phyloP scores from a whole-genome alignment of 768 basidiomycete genomes.

The Lentinula sp. region DNA sequence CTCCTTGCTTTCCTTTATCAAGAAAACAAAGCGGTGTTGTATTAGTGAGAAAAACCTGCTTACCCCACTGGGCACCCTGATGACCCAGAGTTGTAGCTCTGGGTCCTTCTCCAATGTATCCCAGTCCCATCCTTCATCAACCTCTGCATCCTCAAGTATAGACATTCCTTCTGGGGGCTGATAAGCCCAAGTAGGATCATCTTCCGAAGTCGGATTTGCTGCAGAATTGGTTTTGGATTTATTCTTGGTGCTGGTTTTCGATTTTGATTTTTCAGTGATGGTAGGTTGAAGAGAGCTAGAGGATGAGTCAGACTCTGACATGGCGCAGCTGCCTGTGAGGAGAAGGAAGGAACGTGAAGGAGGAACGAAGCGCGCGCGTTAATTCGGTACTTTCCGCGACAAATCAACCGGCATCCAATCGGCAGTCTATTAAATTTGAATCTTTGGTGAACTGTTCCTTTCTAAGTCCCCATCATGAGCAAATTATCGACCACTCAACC shows the following conservation, averaged over 20 bases:
- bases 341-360: neutral
- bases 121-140: conserved; percentile 59
- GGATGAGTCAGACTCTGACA: neutral
- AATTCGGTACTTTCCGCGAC: neutral
- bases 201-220: conserved; percentile 45
- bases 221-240: conserved; percentile 22
- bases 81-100: conserved; percentile 64
- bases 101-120: conserved; percentile 47
- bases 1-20: no score
- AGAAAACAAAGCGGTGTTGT: neutral
- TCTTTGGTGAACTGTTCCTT: neutral
- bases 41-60: conserved; percentile 16
- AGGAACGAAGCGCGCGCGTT: neutral
- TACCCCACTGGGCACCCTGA: conserved; percentile 65
- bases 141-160: conserved; percentile 38
- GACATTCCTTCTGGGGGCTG: conserved; percentile 48
- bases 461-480: neutral
- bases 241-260: conserved; percentile 10
- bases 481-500: conserved; percentile 10
- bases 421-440: no score
- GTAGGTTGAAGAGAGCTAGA: neutral
- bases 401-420: no score
- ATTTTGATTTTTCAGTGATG: neutral
- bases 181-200: conserved; percentile 53
- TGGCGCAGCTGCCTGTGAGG: neutral